Conservation (phyloP, 352 stramenopile genomes). For the Pythium folliculosum region DNA sequence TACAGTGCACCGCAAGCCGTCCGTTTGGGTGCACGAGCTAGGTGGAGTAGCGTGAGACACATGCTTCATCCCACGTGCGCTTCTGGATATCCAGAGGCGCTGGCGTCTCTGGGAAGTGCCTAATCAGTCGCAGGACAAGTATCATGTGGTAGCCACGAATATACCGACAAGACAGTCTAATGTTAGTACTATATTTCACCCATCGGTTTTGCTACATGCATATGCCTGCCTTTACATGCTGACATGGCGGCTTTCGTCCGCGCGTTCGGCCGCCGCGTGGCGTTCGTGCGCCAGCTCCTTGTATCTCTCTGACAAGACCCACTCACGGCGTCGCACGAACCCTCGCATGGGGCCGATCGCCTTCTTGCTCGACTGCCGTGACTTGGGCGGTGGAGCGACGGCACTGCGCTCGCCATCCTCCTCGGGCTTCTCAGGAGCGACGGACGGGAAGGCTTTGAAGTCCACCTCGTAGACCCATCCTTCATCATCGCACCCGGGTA, state of each 20-base stretch:
- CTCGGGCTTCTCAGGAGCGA: constrained; percentile 29
- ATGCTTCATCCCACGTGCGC: too few relatives aligned
- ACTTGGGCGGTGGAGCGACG: neutral
- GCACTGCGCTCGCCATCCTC: constrained; percentile 1
- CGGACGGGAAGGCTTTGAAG: constrained; percentile 78
- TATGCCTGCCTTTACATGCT: neutral
- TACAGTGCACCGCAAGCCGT: too few relatives aligned
- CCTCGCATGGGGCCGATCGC: constrained; percentile 45
- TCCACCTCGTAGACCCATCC: constrained; percentile 87
- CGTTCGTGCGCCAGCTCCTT: constrained; percentile 39
- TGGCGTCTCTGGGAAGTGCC: too few relatives aligned
- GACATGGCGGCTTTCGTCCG: neutral
- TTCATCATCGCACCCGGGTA: constrained; percentile 64
- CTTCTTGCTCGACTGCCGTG: constrained; percentile 25
- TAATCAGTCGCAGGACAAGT: too few relatives aligned
- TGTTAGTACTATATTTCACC: neutral
- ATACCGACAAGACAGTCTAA: neutral
- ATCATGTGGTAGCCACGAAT: too few relatives aligned
- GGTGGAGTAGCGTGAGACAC: too few relatives aligned
- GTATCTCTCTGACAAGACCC: constrained; percentile 67
- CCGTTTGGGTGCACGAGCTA: too few relatives aligned
- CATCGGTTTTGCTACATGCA: neutral
- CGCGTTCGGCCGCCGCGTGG: constrained; percentile 5
- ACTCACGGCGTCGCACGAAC: constrained; percentile 73
- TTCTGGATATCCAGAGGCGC: too few relatives aligned